These are phyloP conservation scores for Mortierella claussenii DNA, from an alignment of 192 early-diverging fungal genomes.

Conservation along the genomic window DNA sequence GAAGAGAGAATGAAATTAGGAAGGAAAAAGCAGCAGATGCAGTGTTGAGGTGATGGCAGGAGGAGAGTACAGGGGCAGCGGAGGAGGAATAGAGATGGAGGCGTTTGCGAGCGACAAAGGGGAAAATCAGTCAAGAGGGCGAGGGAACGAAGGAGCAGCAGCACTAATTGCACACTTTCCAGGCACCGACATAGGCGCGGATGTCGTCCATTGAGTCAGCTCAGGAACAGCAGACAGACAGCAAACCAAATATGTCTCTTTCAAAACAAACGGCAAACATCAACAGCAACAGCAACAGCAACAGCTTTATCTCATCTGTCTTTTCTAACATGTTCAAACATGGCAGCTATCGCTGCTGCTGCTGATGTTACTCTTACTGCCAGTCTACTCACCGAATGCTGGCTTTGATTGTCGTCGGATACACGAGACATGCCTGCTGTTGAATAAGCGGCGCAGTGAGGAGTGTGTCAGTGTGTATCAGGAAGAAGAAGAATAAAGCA, in stretches of 20 bases:
- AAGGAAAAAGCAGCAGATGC: too few relatives aligned
- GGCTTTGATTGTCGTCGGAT: constrained; percentile 3
- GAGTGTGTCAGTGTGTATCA: background rate
- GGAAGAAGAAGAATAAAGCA: background rate
- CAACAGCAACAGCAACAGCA: background rate
- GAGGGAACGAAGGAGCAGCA: background rate
- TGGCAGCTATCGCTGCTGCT: too few relatives aligned
- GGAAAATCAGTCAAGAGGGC: background rate
- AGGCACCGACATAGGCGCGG: background rate
- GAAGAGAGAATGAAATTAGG: too few relatives aligned
- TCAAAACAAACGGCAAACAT: background rate
- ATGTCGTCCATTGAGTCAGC: too few relatives aligned
- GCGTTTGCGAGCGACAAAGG: too few relatives aligned
- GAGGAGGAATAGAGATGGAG: constrained; percentile 6
- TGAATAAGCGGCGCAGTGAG: background rate
- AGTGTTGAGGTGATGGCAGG: too few relatives aligned
- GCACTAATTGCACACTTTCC: too few relatives aligned
- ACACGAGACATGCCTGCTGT: constrained; percentile 1
- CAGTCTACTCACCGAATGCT: constrained; percentile 18
- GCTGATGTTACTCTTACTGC: too few relatives aligned
- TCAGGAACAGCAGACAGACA: background rate
- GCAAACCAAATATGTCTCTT: background rate
- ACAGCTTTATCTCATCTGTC: background rate
- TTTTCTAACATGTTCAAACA: background rate
- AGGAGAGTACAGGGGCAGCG: too few relatives aligned